Percentiles rank a stretch among this genome's conserved stretches.
Conservation (phyloP, 139 green algal genomes). For the Coelastrella sp. region DNA sequence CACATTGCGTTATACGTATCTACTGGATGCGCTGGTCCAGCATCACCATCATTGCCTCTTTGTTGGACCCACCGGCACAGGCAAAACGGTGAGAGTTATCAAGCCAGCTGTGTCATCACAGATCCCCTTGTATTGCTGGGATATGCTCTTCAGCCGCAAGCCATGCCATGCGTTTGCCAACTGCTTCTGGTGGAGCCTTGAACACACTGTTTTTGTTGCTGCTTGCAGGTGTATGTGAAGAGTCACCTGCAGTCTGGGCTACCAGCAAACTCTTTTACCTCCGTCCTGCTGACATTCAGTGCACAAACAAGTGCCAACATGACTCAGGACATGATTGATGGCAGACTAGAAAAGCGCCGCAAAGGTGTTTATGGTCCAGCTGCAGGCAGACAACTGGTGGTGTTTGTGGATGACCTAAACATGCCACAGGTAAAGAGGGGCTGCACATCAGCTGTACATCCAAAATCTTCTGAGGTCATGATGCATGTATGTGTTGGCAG, state of each 20-base stretch:
- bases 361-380: slow-evolving; percentile 78
- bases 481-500: too few species aligned
- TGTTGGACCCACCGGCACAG: slow-evolving; percentile 79
- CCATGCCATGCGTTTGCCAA: too few species aligned
- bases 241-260: slow-evolving; percentile 79
- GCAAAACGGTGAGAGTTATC: slow-evolving; percentile 71
- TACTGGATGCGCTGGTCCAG: slow-evolving; percentile 73
- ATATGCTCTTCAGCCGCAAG: too few species aligned
- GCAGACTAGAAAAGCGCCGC: slow-evolving; percentile 77
- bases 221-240: slow-evolving; percentile 65
- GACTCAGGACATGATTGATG: slow-evolving; percentile 79
- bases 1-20: slow-evolving; percentile 69
- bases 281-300: slow-evolving; percentile 80
- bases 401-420: slow-evolving; percentile 89
- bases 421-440: slow-evolving; percentile 91
- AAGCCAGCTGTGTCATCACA: too few species aligned
- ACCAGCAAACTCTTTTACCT: slow-evolving; percentile 67
- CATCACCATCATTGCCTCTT: slow-evolving; percentile 74
- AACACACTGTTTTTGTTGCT: not conserved
- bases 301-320: slow-evolving; percentile 77
- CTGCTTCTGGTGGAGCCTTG: not conserved
- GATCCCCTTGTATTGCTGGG: too few species aligned
- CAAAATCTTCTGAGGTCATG: too few species aligned
- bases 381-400: slow-evolving; percentile 61
- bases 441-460: slow-evolving; percentile 70